Conservation (phyloP, 2,329 filamentous ascomycete species). For the Grosmannia penicillata region DNA sequence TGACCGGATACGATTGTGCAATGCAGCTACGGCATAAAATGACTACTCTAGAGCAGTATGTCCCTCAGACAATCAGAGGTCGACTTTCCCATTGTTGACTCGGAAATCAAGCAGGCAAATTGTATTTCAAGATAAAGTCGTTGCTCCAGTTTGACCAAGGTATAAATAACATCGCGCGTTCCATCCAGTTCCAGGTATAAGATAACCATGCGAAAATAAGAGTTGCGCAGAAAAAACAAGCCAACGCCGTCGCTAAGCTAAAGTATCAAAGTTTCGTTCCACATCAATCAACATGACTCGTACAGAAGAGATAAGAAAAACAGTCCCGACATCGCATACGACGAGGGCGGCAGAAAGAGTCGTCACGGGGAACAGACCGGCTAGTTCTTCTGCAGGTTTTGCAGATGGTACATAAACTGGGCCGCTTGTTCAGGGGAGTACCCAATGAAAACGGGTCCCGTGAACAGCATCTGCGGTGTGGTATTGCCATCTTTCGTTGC, state of each 20-base stretch:
- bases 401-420: conserved; percentile 51
- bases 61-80: too few species aligned
- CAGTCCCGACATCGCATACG: conserved; percentile 2
- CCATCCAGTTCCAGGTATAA: too few species aligned
- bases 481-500: neutral
- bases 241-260: conserved; percentile 1
- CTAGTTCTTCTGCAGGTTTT: conserved; percentile 13
- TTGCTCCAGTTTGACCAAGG: too few species aligned
- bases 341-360: too few species aligned
- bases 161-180: too few species aligned
- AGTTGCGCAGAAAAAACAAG: neutral
- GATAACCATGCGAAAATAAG: neutral
- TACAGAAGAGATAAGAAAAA: neutral
- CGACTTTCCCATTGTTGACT: too few species aligned
- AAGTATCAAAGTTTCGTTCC: conserved; percentile 1
- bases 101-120: too few species aligned
- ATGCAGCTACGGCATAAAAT: too few species aligned
- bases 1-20: too few species aligned
- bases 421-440: conserved; percentile 77
- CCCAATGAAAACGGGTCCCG: conserved; percentile 85
- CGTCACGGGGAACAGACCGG: too few species aligned
- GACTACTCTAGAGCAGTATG: too few species aligned
- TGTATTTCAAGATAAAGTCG: too few species aligned
- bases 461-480: conserved; percentile 63
- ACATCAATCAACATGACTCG: conserved; percentile 2